Evolutionary conservation across 495 filamentous ascomycete species (phyloP), one percentile per base, ranked within the genome.

Genomic region (Lasiosphaeria hispida): DNA sequence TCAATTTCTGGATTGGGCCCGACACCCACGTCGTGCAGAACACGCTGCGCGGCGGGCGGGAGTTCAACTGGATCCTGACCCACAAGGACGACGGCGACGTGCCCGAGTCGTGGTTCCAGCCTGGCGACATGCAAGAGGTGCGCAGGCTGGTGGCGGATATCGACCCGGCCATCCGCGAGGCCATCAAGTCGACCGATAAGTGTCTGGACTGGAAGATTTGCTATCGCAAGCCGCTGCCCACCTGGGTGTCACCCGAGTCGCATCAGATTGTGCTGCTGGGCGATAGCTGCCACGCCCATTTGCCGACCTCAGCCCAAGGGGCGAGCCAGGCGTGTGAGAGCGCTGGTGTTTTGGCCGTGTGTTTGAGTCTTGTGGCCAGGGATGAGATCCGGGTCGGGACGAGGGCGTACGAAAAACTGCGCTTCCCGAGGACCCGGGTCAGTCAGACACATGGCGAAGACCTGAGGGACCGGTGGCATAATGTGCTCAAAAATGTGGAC

Each of bases 121-220:
- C 76, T 37, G 77, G 76, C 7, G 66, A 80, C 55, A 73, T 79
- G 68, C 63, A 79, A 5, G 77, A 79, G 48, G 77, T 80, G 15
- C 67, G 70, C 43, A 66, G 61, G 42, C 65, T 63, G 13, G 66
- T 69, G 23, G 53, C 62, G 23, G 69, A 67, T 48, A 59, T 76
- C 11, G 78, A 82, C 58, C 74, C 75, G 17, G 55, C 68, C 33
- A 78, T 80, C 49, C 69, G 62, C 23, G 73, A 73, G 7, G 76
- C 76, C 6, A 75, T 80, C 18, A 69, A 69, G 42, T 75, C 77
- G 58, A 80, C 79, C n/a, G 68, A 73, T 11, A 69, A 70, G 11
- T 78, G 74, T 38, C 63, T 82, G 1, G 77, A 80, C 61, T 80
- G 76, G 76, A 80, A 79, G 65, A 79, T 80, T 34, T 79, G 76